Percentiles rank a stretch among this genome's conserved stretches.
Conservation (phyloP, 768 basidiomycete genomes). For the Naganishia kalamii region DNA sequence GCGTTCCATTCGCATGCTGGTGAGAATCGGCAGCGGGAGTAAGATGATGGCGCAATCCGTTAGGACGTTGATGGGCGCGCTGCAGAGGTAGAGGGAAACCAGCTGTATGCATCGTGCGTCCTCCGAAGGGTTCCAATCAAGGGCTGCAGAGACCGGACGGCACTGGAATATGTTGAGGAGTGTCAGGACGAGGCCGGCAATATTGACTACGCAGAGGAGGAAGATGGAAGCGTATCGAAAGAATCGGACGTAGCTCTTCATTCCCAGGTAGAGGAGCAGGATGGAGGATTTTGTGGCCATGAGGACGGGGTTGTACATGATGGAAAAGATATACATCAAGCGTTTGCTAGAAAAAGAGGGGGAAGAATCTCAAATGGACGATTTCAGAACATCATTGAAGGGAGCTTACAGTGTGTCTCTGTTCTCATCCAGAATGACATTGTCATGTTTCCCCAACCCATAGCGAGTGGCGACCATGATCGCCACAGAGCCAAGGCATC, state of each 20-base stretch:
- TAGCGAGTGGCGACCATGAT: slow-evolving; percentile 28
- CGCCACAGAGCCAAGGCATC: slow-evolving; percentile 21
- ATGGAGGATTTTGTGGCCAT: slow-evolving; percentile 43
- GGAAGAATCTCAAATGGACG: slow-evolving; percentile 17
- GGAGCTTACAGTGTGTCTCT: neutral
- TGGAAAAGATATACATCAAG: slow-evolving; percentile 37
- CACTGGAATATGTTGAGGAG: slow-evolving; percentile 44
- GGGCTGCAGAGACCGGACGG: slow-evolving; percentile 36
- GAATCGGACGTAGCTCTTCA: slow-evolving; percentile 35
- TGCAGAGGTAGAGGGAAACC: slow-evolving; percentile 39
- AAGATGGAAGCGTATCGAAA: slow-evolving; percentile 35
- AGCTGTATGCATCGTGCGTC: slow-evolving; percentile 35
- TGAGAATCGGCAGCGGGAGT: slow-evolving; percentile 42
- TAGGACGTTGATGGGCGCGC: slow-evolving; percentile 43
- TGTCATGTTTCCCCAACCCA: slow-evolving; percentile 31
- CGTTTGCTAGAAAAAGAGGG: slow-evolving; percentile 15
- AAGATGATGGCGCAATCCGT: slow-evolving; percentile 43
- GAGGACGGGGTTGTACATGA: slow-evolving; percentile 41
- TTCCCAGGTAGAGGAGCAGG: slow-evolving; percentile 39
- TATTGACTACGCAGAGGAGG: slow-evolving; percentile 33
- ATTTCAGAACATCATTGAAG: neutral
- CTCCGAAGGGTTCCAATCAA: slow-evolving; percentile 8
- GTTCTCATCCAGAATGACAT: neutral
- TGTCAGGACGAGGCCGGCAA: slow-evolving; percentile 40
- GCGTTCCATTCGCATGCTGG: slow-evolving; percentile 38